These are phyloP conservation scores for Coniochaeta sp. DNA, from an alignment of 2,329 filamentous ascomycete genomes.

Conservation along the genomic window DNA sequence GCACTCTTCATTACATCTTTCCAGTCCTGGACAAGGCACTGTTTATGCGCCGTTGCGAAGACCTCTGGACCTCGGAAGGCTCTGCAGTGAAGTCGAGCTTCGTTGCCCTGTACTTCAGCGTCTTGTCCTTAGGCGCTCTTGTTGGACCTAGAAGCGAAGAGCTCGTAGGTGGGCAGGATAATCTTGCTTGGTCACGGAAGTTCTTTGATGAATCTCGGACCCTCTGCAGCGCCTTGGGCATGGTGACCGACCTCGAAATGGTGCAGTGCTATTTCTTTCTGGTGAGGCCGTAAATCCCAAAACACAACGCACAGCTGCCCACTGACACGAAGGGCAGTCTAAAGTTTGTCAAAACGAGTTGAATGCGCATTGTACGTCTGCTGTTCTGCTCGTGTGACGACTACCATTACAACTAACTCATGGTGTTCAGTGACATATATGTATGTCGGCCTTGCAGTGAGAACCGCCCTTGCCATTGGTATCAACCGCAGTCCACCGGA, in stretches of 20 bases:
- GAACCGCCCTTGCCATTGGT: constrained; percentile 38
- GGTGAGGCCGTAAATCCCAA: constrained; percentile 16
- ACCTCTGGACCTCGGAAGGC: constrained; percentile 27
- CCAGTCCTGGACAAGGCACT: constrained; percentile 37
- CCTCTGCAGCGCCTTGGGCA: constrained; percentile 28
- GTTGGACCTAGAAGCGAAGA: constrained; percentile 35
- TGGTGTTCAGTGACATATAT: constrained; percentile 30
- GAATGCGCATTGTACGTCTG: constrained; percentile 32
- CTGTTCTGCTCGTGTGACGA: background rate
- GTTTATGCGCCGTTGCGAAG: constrained; percentile 33
- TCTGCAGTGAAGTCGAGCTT: constrained; percentile 27
- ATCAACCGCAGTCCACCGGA: constrained; percentile 32
- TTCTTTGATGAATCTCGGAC: constrained; percentile 34
- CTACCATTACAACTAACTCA: background rate
- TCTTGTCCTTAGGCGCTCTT: constrained; percentile 37
- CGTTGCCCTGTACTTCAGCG: constrained; percentile 36
- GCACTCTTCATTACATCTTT: constrained; percentile 38
- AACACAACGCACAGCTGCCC: background rate
- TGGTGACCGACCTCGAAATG: constrained; percentile 37
- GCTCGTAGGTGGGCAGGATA: constrained; percentile 31
- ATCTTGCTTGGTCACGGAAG: constrained; percentile 37
- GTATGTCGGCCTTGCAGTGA: constrained; percentile 38
- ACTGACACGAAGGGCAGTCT: constrained; percentile 19
- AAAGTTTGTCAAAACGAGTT: constrained; percentile 43
- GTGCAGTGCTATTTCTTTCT: constrained; percentile 40